phyloP scores from a whole-genome alignment of 352 stramenopile species.

The Phytophthora brassicae region DNA sequence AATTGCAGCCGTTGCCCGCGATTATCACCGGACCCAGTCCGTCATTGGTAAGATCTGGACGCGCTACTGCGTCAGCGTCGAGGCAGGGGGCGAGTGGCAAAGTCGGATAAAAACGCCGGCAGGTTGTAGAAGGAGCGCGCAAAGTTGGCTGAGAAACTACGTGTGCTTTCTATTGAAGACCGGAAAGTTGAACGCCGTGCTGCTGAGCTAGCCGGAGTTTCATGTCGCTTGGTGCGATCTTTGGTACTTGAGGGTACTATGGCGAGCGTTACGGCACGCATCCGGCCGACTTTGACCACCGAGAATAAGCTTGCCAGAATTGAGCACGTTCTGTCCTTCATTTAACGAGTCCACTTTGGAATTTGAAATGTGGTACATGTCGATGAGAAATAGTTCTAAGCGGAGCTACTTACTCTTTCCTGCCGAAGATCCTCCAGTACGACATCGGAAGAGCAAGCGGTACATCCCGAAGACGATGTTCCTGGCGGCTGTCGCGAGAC shows the following conservation, averaged over 20 bases:
- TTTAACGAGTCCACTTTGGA: not conserved
- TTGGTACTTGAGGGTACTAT: not conserved
- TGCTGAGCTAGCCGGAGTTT: not conserved
- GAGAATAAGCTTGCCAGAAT: not conserved
- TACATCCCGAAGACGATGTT: constrained; percentile 9
- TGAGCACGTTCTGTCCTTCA: not conserved
- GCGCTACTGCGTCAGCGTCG: not conserved
- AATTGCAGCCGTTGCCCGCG: no score
- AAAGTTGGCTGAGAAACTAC: not conserved
- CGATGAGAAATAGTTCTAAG: constrained; percentile 8
- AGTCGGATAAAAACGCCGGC: not conserved
- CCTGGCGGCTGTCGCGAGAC: not conserved
- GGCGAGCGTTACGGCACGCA: not conserved
- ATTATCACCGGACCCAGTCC: not conserved
- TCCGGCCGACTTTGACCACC: not conserved
- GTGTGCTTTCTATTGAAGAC: not conserved
- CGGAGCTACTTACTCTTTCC: not conserved
- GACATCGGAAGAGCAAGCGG: not conserved
- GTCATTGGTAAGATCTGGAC: not conserved
- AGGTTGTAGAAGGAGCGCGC: not conserved
- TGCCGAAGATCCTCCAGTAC: not conserved
- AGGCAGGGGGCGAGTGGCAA: not conserved
- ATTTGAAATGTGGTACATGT: constrained; percentile 1
- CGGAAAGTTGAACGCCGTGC: not conserved
- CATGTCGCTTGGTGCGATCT: not conserved